Evolutionary conservation across 768 basidiomycete genomes (phyloP).

Genomic region (Fibroporia radiculosa): DNA sequence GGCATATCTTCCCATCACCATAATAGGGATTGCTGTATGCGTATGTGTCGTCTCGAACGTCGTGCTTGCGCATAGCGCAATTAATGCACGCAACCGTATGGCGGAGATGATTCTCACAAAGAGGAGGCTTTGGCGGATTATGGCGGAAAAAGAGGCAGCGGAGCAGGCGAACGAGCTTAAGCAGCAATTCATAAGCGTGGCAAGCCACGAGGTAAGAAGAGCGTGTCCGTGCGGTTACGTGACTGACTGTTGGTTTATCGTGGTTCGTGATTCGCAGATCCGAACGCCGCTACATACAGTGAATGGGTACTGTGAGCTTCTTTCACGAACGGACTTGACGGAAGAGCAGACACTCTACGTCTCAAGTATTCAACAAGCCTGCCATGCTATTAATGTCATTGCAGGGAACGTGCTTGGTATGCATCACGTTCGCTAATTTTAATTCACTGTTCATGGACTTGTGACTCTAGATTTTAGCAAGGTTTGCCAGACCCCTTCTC

Average conservation of each 20-base stretch:
- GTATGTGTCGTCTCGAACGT: conserved; percentile 22
- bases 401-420: conserved; percentile 23
- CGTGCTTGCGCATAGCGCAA: conserved; percentile 19
- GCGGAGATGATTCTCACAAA: conserved; percentile 23
- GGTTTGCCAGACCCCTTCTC: conserved; percentile 8
- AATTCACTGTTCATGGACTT: background rate
- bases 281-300: conserved; percentile 23
- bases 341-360: conserved; percentile 21
- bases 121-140: conserved; percentile 21
- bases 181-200: conserved; percentile 24
- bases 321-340: conserved; percentile 17
- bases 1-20: conserved; percentile 16
- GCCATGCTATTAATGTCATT: conserved; percentile 24
- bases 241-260: background rate
- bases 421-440: background rate
- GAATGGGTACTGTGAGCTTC: conserved; percentile 22
- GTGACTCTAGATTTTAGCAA: conserved; percentile 21
- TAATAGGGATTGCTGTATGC: conserved; percentile 16
- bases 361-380: conserved; percentile 23
- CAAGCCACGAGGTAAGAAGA: conserved; percentile 21
- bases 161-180: conserved; percentile 24
- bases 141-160: conserved; percentile 25
- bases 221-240: background rate
- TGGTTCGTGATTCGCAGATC: conserved; percentile 9
- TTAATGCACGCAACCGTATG: conserved; percentile 21